Conservation (phyloP, 108 stramenopile genomes). For the Nitzschia palea region DNA sequence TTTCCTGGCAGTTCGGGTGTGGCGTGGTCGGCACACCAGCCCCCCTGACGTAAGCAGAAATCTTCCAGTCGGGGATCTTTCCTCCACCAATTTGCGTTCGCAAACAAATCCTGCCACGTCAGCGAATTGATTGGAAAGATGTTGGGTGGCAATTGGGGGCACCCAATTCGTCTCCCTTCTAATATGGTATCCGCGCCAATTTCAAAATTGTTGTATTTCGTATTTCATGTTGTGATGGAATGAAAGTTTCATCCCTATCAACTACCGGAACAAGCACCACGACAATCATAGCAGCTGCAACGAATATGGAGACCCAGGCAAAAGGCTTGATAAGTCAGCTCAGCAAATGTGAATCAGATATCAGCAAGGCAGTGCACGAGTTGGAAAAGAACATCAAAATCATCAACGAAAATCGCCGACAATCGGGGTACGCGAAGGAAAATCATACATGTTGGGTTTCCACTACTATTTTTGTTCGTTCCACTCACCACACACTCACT, state of each 20-base stretch:
- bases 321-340: slow-evolving; percentile 8
- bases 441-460: not conserved
- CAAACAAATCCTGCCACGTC: too few relatives aligned
- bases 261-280: too few relatives aligned
- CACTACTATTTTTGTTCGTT: not conserved
- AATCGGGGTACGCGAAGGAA: not conserved
- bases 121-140: too few relatives aligned
- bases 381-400: slow-evolving; percentile 24
- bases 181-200: too few relatives aligned
- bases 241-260: too few relatives aligned
- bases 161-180: too few relatives aligned
- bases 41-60: not conserved
- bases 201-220: too few relatives aligned
- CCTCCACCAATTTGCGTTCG: too few relatives aligned
- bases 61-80: not conserved
- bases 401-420: not conserved
- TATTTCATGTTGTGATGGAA: too few relatives aligned
- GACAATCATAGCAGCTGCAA: too few relatives aligned
- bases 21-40: not conserved
- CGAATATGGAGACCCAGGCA: slow-evolving; percentile 11
- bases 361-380: slow-evolving; percentile 4
- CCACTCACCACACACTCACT: not conserved
- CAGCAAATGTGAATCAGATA: slow-evolving; percentile 22
- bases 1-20: too few relatives aligned
- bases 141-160: too few relatives aligned